A percentile compares a stretch with the other conserved stretches of the same genome.
Evolutionary conservation across 352 stramenopile genomes (phyloP).

Genomic region (Globisporangium cylindrosporum): DNA sequence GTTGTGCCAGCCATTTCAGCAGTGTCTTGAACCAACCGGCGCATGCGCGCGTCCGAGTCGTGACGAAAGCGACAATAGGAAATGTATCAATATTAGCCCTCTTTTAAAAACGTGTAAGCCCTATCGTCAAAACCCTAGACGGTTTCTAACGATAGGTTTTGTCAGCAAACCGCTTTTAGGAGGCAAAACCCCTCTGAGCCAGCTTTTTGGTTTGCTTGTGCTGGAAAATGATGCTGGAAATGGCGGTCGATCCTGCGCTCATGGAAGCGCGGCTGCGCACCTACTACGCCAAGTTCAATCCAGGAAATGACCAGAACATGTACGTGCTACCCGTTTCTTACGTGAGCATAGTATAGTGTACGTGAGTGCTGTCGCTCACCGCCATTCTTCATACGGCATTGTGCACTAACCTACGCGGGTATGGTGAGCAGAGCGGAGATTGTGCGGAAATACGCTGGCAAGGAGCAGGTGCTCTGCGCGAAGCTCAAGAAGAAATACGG

Average conservation of each 20-base stretch:
- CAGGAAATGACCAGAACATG: conserved; percentile 78
- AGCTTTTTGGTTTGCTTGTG: no score
- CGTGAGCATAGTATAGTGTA: not conserved
- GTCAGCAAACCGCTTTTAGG: no score
- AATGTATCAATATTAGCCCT: no score
- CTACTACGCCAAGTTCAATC: conserved; percentile 78
- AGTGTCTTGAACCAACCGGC: no score
- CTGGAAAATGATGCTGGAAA: not conserved
- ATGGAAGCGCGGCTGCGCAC: conserved; percentile 57
- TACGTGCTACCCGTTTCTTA: conserved; percentile 19
- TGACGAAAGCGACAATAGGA: no score
- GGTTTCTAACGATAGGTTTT: no score
- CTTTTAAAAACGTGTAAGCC: no score
- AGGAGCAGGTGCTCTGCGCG: conserved; percentile 56
- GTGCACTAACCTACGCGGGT: not conserved
- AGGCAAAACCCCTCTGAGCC: no score
- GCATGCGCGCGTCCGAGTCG: no score
- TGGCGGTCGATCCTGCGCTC: conserved; percentile 3
- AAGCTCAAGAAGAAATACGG: conserved; percentile 83
- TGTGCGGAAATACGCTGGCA: conserved; percentile 59
- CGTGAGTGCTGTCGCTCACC: not conserved
- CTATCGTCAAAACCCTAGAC: no score
- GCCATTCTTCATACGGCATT: not conserved
- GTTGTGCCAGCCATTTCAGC: not conserved
- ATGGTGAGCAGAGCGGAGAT: conserved; percentile 51